Conservation (phyloP, 768 basidiomycete species). For the Fibroporia radiculosa region DNA sequence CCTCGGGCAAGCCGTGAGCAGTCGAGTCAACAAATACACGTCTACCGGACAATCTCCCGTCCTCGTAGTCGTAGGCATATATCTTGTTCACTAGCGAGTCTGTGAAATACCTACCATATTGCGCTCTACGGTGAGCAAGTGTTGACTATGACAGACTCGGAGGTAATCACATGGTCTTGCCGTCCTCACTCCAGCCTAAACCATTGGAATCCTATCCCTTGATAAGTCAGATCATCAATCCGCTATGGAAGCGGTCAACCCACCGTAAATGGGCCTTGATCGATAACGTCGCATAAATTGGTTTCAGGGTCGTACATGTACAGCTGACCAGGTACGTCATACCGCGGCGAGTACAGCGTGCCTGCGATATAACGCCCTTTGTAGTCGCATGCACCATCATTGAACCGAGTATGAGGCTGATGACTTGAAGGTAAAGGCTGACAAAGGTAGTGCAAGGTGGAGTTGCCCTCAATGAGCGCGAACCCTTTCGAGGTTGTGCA, state of each 20-base stretch:
- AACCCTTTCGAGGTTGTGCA: constrained; percentile 54
- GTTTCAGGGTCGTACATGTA: constrained; percentile 51
- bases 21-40: constrained; percentile 52
- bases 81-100: constrained; percentile 61
- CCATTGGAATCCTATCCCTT: constrained; percentile 49
- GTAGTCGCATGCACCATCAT: constrained; percentile 63
- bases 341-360: constrained; percentile 44
- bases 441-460: constrained; percentile 40
- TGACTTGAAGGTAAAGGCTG: constrained; percentile 41
- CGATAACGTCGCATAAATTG: constrained; percentile 40
- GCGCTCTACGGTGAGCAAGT: no score
- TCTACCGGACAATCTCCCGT: constrained; percentile 47
- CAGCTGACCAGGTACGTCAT: constrained; percentile 45
- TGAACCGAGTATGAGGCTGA: constrained; percentile 46
- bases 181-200: constrained; percentile 56
- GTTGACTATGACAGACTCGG: constrained; percentile 5
- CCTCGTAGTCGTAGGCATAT: constrained; percentile 56
- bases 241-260: constrained; percentile 21
- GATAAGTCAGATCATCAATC: constrained; percentile 5
- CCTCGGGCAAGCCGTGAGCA: constrained; percentile 40
- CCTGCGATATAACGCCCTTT: constrained; percentile 61
- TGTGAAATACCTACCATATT: constrained; percentile 53
- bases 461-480: constrained; percentile 37
- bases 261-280: constrained; percentile 62
- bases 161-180: constrained; percentile 44